Percentiles rank a stretch among this genome's conserved stretches.
Evolutionary conservation across 768 basidiomycete species (phyloP).

Genomic region (Russula dissimulans): DNA sequence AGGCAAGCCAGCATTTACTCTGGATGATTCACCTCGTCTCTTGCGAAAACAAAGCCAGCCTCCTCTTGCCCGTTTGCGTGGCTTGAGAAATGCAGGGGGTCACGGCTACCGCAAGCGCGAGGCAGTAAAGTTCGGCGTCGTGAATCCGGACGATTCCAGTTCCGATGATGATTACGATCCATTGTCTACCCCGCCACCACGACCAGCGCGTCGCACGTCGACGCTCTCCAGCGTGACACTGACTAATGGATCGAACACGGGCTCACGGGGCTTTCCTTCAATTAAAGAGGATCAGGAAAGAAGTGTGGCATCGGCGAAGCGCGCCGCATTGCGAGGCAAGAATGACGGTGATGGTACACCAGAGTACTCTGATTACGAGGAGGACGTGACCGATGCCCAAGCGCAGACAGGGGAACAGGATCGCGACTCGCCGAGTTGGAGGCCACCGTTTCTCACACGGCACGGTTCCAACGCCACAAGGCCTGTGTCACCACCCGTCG

Average conservation of each 20-base stretch:
- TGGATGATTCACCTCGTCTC: background rate
- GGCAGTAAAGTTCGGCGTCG: constrained; percentile 30
- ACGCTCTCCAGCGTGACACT: constrained; percentile 22
- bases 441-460: constrained; percentile 41
- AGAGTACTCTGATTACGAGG: constrained; percentile 29
- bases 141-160: constrained; percentile 29
- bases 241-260: constrained; percentile 16
- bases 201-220: constrained; percentile 14
- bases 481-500: constrained; percentile 18
- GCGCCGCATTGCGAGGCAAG: constrained; percentile 1
- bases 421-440: constrained; percentile 33
- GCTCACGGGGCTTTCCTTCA: constrained; percentile 16
- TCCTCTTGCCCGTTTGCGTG: constrained; percentile 5
- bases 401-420: background rate
- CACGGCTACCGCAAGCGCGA: constrained; percentile 35
- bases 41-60: background rate
- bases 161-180: constrained; percentile 39
- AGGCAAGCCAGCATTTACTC: background rate
- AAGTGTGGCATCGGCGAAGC: constrained; percentile 14
- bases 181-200: constrained; percentile 11
- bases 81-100: constrained; percentile 9
- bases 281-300: constrained; percentile 15
- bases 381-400: constrained; percentile 22
- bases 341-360: constrained; percentile 9
- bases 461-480: constrained; percentile 21